phyloP scores from a whole-genome alignment of 2,329 filamentous ascomycete genomes.

The Aspergillus floridensis region DNA sequence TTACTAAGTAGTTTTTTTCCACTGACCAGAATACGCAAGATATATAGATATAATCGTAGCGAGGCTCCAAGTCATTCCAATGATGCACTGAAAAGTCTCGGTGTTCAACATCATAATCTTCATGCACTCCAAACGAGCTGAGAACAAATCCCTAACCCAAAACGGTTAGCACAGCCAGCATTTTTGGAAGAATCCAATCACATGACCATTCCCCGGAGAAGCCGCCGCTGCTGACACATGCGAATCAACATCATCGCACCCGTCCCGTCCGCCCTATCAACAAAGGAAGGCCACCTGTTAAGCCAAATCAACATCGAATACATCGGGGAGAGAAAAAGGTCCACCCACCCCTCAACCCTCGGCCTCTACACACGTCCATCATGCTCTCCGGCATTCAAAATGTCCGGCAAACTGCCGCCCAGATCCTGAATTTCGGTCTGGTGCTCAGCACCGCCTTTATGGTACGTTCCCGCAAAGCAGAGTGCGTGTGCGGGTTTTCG shows the following conservation, averaged over 20 bases:
- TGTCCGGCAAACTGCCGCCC: conserved; percentile 75
- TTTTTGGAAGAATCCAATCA: neutral
- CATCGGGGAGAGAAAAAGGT: neutral
- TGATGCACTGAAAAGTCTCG: too few relatives aligned
- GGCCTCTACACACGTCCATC: conserved; percentile 17
- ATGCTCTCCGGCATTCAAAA: conserved; percentile 68
- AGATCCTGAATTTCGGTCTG: conserved; percentile 86
- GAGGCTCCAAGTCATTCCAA: too few relatives aligned
- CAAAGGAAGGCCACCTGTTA: neutral
- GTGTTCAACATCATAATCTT: too few relatives aligned
- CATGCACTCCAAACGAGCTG: too few relatives aligned
- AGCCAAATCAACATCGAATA: neutral
- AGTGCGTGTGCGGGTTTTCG: neutral
- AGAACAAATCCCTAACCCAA: neutral
- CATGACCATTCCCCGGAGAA: neutral
- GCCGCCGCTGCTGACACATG: neutral
- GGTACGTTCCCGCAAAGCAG: conserved; percentile 39
- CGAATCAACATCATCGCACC: neutral
- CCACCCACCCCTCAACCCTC: neutral
- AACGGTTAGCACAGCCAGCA: neutral
- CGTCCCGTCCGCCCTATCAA: neutral
- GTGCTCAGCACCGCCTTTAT: conserved; percentile 91
- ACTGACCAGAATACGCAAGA: too few relatives aligned
- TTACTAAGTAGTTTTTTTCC: too few relatives aligned
- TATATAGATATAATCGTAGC: too few relatives aligned